phyloP scores from a whole-genome alignment of 148 eudicot genomes.

The Camellia lanceoleosa region DNA sequence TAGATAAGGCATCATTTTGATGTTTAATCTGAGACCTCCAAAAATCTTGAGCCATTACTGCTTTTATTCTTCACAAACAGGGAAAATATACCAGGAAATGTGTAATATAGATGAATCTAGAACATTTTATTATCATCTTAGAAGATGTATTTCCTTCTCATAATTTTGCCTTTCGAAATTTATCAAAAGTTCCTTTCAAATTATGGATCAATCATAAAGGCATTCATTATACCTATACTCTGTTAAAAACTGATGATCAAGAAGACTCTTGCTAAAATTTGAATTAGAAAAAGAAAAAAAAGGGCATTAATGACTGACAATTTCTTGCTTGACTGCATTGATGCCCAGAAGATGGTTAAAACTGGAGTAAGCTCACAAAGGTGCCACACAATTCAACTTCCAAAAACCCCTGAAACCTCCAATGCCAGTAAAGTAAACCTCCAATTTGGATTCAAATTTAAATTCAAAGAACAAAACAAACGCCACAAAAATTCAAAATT shows the following conservation, averaged over 20 bases:
- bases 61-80: no score
- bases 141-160: neutral
- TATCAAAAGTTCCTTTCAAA: neutral
- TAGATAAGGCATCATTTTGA: no score
- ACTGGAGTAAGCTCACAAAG: slow-evolving; percentile 64
- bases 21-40: no score
- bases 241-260: neutral
- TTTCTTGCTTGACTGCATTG: slow-evolving; percentile 88
- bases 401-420: neutral
- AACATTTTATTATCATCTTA: neutral
- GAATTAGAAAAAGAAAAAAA: neutral
- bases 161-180: neutral
- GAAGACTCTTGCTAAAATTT: neutral
- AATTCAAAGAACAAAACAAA: neutral
- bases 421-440: neutral
- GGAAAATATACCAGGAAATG: neutral
- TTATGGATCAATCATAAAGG: neutral
- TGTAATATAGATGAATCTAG: neutral
- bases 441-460: neutral
- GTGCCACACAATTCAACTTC: slow-evolving; percentile 35
- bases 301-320: slow-evolving; percentile 41
- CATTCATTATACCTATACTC: neutral
- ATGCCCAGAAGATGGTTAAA: slow-evolving; percentile 92
- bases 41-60: no score
- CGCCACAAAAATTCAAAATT: no score